Evolutionary conservation across 2,329 filamentous ascomycete genomes (phyloP), one percentile per base, ranked within the genome.

Genomic region (Gyromitra esculenta): DNA sequence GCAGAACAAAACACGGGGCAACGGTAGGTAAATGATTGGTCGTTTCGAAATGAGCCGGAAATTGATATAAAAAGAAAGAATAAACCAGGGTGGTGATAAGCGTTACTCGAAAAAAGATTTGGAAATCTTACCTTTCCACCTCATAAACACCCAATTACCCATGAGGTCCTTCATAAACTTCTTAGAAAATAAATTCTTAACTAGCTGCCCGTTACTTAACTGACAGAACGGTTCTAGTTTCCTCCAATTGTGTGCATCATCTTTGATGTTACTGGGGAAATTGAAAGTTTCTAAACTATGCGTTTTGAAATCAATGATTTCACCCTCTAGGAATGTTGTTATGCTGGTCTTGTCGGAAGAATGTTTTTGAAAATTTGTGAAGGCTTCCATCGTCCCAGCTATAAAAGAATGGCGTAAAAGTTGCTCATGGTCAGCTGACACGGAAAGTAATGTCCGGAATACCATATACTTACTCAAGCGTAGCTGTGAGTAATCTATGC

Each of bases 371-470:
- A 76, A 79, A 76, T 87, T 84, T 79, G 91, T 89, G 83, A 90
- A 91, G 3, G 90, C 90, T 82, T 91, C 89, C 90, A 91, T 91
- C 6, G 89, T 91, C 2, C 89, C 90, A 25, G 88, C 77, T 79
- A 43, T 65, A 56, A 39, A 25, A 21, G 18, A 3, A 59, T 65
- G 41, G 21, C 9, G 18, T 31, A 59, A 65, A 25, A n/a, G 59
- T 71, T 64, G 7, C 50, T 31, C 52, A 41, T 25, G 45, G 60
- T 74, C 48, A 75, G 70, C 63, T 50, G 37, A 48, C 35, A 71
- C 25, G 31, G 45, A 63, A 56, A 37, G 52, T 6, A 60, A 37
- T 39, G 3, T 56, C 5, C 56, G 25, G 76, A 41, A 64, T 64
- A 48, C 31, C 54, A 56, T 59, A 54, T 63, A 56, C 75, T 57